Evolutionary conservation across 1,139 yeast species (phyloP).

Genomic region (Kazachstania sp.): DNA sequence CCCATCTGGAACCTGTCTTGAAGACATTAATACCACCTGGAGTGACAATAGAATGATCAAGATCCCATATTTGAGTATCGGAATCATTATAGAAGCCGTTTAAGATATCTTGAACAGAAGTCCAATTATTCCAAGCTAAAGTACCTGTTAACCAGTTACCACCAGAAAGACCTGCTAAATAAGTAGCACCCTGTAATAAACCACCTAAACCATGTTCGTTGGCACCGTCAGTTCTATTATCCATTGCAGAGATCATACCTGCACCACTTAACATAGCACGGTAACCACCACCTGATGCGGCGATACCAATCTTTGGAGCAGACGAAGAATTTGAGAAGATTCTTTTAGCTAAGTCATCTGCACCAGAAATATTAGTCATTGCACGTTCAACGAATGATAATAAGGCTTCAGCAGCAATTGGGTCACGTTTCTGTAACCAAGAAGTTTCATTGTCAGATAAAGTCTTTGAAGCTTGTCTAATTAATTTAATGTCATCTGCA

Average conservation of each 20-base stretch:
- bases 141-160: slow-evolving; percentile 48
- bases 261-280: slow-evolving; percentile 90
- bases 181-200: slow-evolving; percentile 61
- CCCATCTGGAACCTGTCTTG: slow-evolving; percentile 47
- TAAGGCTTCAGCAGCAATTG: slow-evolving; percentile 45
- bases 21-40: slow-evolving; percentile 67
- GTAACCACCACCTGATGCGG: slow-evolving; percentile 89
- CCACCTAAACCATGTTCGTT: slow-evolving; percentile 67
- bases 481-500: slow-evolving; percentile 35
- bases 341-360: slow-evolving; percentile 26
- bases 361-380: slow-evolving; percentile 33
- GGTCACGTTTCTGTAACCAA: slow-evolving; percentile 41
- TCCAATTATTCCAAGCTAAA: slow-evolving; percentile 71
- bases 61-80: slow-evolving; percentile 53
- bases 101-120: slow-evolving; percentile 54
- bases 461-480: slow-evolving; percentile 32
- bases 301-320: slow-evolving; percentile 47
- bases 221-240: slow-evolving; percentile 56
- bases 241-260: slow-evolving; percentile 74
- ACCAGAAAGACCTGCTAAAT: slow-evolving; percentile 49
- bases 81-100: slow-evolving; percentile 32
- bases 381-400: slow-evolving; percentile 48
- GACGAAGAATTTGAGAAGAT: slow-evolving; percentile 30
- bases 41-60: slow-evolving; percentile 46
- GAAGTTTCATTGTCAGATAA: slow-evolving; percentile 11